Evolutionary conservation across 352 stramenopile species (phyloP), one percentile per base, ranked within the genome.

Genomic region (Peronospora farinosa): DNA sequence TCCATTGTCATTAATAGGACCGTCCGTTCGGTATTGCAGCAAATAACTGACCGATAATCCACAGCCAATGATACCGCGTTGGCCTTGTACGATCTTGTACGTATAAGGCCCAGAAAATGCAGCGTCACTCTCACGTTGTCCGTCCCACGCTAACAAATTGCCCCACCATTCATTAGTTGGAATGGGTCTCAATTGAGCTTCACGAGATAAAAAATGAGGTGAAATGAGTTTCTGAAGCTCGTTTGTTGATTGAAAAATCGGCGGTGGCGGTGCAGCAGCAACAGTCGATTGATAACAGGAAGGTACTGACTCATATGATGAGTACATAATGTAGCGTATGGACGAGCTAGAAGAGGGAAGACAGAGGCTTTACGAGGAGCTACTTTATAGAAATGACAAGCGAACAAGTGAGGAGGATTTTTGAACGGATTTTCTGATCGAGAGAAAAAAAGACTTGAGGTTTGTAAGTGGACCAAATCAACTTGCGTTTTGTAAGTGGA

Each of bases 111-210:
- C 74, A 1, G 73, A 60, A 46, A 89, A 91, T 40, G 89, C 59
- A 37, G 82, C 73, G 46, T 91, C 82, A 27, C 77, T 87, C 33
- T 88, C 77, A 21, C 60, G 67, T 16, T 72, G 38, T 15, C 58
- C 60, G 47, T 84, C 55, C 63, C 63, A 87, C 7, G 78, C 77
- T 15, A 92, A 53, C 38, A 92, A 62, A 48, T 92, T 92, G 44
- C 82, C 82, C 82, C 82, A 92, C 82, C 82, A 92, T 9, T 78
- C 72, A 54, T 92, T 92, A 11, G 82, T 92, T 10, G 82, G 78
- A 42, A 92, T 61, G 11, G 77, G 69, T 32, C 33, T 50, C 13
- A 63, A n/a, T 19, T 21, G 47, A 21, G 59, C 60, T 32, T 60
- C 42, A 7, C 50, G 46, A 13, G 57, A 49, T 35, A 86, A 36